Evolutionary conservation across 768 basidiomycete genomes (phyloP), one percentile per base, ranked within the genome.

Genomic region (Gymnopilus junonius): DNA sequence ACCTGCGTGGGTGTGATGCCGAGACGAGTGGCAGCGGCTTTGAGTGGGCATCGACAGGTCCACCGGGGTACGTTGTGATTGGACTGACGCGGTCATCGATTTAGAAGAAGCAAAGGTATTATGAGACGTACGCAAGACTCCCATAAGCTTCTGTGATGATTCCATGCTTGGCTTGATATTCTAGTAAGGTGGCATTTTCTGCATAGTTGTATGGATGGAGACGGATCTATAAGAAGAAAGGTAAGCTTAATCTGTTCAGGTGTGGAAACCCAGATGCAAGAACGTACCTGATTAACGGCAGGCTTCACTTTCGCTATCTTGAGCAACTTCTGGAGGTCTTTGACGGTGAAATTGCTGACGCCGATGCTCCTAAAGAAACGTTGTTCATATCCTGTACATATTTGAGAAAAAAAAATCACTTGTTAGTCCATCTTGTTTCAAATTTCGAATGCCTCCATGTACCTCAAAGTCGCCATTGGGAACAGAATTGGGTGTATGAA

Each of bases 131-230:
- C 89, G 79, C 83, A 43, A 94, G 79, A 20, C 84, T 75, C 58
- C 89, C 87, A 75, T 93, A 93, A 0, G 87, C 91, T 72, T 93
- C 92, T 43, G 86, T 85, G 23, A 86, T 80, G 54, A 94, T 90
- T 15, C 80, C 82, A 59, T 92, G 77, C 65, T 79, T 73, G 15
- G 80, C 77, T 45, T 84, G 83, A 67, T 79, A 92, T 35, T 85
- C 85, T 27, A 93, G 75, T 31, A 89, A 77, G 0, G 85, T 80
- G 1, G 77, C 80, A 66, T 87, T 86, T 27, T 77, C 67, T 3
- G 76, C 73, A 67, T 84, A 84, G 40, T 90, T 86, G 73, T 93
- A 93, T 1, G 91, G 91, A 67, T 92, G 89, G 11, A 92, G 75
- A 14, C 79, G 75, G 65, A 92, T 91, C 88, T 91, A 70, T 63